phyloP scores from a whole-genome alignment of 2,329 filamentous ascomycete genomes.

The Beauveria caledonica region DNA sequence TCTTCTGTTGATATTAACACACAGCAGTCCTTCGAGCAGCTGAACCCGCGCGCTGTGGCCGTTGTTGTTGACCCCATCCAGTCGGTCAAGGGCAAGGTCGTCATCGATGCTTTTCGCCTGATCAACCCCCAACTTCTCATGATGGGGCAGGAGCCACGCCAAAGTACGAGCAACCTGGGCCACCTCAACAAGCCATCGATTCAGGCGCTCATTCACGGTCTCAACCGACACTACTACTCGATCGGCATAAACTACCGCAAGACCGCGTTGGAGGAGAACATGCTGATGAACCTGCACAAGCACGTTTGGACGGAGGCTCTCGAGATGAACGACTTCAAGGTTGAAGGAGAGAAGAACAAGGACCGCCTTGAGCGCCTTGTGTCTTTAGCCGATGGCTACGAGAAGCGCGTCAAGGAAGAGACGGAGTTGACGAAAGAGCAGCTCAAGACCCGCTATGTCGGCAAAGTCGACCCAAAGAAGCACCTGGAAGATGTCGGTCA shows the following conservation, averaged over 20 bases:
- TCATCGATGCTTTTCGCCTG: slow-evolving; percentile 96
- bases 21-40: slow-evolving; percentile 98
- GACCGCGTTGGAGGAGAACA: slow-evolving; percentile 95
- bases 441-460: slow-evolving; percentile 96
- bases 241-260: slow-evolving; percentile 98
- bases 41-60: slow-evolving; percentile 91
- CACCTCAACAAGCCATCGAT: slow-evolving; percentile 99
- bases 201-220: slow-evolving; percentile 93
- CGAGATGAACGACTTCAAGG: slow-evolving; percentile 91
- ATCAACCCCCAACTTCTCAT: slow-evolving; percentile 98
- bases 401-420: slow-evolving; percentile 98
- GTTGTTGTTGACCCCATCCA: slow-evolving; percentile 98
- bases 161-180: slow-evolving; percentile 95
- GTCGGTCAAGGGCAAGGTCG: slow-evolving; percentile 98
- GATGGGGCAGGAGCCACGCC: slow-evolving; percentile 93
- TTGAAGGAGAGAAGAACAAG: slow-evolving; percentile 77
- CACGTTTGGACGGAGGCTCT: slow-evolving; percentile 98
- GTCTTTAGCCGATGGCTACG: slow-evolving; percentile 85
- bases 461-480: slow-evolving; percentile 99
- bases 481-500: slow-evolving; percentile 95
- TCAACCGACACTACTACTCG: slow-evolving; percentile 98
- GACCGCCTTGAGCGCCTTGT: slow-evolving; percentile 84
- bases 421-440: slow-evolving; percentile 95
- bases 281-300: slow-evolving; percentile 99
- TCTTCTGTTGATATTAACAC: slow-evolving; percentile 99